Percentiles rank a stretch among this genome's conserved stretches.
Evolutionary conservation across 768 basidiomycete genomes (phyloP).

Genomic region (Lactarius akahatsu): DNA sequence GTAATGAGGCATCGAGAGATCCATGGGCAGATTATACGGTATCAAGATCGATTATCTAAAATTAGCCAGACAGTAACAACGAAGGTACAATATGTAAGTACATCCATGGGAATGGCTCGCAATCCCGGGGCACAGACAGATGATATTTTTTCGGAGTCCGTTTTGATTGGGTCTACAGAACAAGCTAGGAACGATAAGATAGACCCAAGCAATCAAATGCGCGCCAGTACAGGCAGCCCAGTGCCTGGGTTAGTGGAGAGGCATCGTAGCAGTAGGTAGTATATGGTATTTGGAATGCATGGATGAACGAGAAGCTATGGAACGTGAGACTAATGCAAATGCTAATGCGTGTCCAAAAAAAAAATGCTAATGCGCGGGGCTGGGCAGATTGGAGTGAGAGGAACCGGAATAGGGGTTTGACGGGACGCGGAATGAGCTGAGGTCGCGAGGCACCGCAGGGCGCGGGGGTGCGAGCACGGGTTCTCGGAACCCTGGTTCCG

Average conservation of each 20-base stretch:
- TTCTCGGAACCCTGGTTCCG: constrained; percentile 4
- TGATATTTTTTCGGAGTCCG: background rate
- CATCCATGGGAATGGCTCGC: background rate
- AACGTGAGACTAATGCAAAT: background rate
- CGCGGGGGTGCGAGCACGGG: constrained; percentile 7
- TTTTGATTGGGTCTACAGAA: background rate
- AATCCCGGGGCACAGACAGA: background rate
- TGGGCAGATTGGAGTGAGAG: background rate
- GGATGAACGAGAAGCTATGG: background rate
- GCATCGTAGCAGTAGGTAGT: background rate
- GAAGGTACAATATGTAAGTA: background rate
- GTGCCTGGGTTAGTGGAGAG: background rate
- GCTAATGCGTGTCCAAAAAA: too few species aligned
- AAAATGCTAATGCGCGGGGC: background rate
- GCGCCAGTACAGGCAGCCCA: background rate
- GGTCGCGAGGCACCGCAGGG: constrained; percentile 18
- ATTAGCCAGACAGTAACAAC: background rate
- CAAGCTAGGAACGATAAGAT: background rate
- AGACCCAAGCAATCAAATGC: background rate
- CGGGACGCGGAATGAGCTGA: constrained; percentile 21
- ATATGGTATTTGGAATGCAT: background rate
- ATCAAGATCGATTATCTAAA: background rate
- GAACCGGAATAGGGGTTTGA: constrained; percentile 17
- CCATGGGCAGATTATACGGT: background rate
- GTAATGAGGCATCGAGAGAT: background rate